Conservation (phyloP, 345 rosid species). For the Durio zibethinus region DNA sequence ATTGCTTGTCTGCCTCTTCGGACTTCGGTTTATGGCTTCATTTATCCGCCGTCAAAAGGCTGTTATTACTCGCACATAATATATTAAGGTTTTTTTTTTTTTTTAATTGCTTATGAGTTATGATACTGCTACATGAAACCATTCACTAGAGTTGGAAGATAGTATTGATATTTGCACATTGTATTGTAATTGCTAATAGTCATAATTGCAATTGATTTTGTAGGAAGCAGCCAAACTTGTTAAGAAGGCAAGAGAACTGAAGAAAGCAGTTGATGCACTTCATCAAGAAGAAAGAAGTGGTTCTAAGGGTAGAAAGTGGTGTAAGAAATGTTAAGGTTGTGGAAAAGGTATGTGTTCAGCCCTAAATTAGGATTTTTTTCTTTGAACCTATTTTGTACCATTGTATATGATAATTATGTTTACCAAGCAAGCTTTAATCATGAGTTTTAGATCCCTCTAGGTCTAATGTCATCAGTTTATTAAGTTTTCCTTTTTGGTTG, state of each 20-base stretch:
- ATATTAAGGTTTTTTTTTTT: constrained; percentile 66
- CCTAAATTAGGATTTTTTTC: not conserved
- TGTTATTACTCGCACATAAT: constrained; percentile 96
- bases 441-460: not conserved
- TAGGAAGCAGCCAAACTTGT: constrained; percentile 99
- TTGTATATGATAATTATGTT: not conserved
- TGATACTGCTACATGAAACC: not conserved
- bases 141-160: not conserved
- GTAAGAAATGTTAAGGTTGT: constrained; percentile 96
- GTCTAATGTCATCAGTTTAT: not conserved
- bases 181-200: not conserved
- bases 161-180: not conserved
- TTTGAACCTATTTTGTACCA: not conserved
- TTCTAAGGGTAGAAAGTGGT: constrained; percentile 91
- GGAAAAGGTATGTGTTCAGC: constrained; percentile 63
- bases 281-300: constrained; percentile 98
- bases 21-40: constrained; percentile 83
- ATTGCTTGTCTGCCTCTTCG: constrained; percentile 92
- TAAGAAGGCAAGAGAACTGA: constrained; percentile 90
- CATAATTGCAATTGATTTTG: constrained; percentile 17
- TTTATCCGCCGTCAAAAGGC: constrained; percentile 98
- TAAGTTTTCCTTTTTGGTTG: not conserved
- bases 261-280: constrained; percentile 90
- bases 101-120: not conserved
- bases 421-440: not conserved